A percentile compares a stretch with the other conserved stretches of the same genome.
Evolutionary conservation across 352 stramenopile genomes (phyloP).

Genomic region (Lagenidium sp.): DNA sequence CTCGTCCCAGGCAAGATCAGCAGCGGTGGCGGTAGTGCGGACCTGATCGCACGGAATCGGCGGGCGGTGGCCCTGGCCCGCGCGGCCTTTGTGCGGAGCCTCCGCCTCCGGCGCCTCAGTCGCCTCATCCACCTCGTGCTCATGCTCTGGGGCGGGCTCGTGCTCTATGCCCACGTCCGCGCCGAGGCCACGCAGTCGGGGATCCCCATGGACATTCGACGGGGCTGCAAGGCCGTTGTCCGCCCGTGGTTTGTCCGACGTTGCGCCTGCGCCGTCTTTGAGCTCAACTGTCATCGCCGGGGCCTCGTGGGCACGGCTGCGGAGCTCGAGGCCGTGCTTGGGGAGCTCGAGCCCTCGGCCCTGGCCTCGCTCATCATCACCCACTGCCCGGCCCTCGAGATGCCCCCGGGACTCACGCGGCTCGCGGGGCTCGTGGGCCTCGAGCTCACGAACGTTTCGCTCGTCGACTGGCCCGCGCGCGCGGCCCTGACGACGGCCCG

Average conservation of each 20-base stretch:
- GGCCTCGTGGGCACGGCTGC: background rate
- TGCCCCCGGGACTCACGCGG: background rate
- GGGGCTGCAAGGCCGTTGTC: constrained; percentile 6
- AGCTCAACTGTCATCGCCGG: constrained; percentile 11
- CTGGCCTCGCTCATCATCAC: background rate
- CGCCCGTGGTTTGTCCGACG: constrained; percentile 3
- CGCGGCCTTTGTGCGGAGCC: too few relatives aligned
- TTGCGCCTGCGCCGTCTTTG: constrained; percentile 6
- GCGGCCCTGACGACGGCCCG: background rate
- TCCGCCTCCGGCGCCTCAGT: background rate
- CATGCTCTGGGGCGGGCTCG: background rate
- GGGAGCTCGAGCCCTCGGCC: background rate
- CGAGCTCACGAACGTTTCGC: background rate
- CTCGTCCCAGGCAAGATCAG: too few relatives aligned
- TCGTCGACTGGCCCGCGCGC: background rate
- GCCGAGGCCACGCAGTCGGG: too few relatives aligned
- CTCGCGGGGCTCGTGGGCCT: background rate
- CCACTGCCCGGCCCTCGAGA: background rate
- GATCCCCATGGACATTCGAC: too few relatives aligned
- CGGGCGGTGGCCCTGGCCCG: too few relatives aligned
- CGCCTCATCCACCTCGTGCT: background rate
- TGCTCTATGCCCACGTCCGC: background rate
- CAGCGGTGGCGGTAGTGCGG: too few relatives aligned
- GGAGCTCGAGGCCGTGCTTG: constrained; percentile 2
- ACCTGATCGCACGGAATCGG: too few relatives aligned